Evolutionary conservation across 2,329 filamentous ascomycete genomes (phyloP).

Genomic region (Scedosporium boydii): DNA sequence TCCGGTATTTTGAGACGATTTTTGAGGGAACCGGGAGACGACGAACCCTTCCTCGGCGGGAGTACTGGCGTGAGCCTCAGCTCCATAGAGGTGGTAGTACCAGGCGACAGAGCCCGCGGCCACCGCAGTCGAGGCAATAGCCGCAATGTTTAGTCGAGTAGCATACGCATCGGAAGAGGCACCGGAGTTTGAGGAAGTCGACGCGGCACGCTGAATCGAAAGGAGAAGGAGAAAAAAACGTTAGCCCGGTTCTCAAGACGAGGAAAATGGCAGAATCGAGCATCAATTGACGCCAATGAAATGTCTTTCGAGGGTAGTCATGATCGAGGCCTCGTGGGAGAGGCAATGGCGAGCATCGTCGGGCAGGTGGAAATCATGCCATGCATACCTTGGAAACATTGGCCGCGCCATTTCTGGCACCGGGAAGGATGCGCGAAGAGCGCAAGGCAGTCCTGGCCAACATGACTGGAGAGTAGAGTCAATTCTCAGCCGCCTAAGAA

Average conservation of each 20-base stretch:
- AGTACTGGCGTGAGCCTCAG: conserved; percentile 78
- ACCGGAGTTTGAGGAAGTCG: conserved; percentile 60
- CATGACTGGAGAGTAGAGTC: conserved; percentile 51
- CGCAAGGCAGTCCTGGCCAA: conserved; percentile 88
- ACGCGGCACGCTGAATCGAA: conserved; percentile 49
- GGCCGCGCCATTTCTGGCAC: conserved; percentile 63
- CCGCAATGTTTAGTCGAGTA: conserved; percentile 77
- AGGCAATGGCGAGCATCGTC: background rate
- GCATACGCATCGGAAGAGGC: conserved; percentile 60
- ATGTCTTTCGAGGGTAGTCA: background rate
- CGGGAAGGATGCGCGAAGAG: conserved; percentile 76
- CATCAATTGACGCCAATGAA: background rate
- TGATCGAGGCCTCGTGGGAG: conserved; percentile 6
- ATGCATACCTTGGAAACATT: conserved; percentile 60
- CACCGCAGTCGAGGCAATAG: conserved; percentile 74
- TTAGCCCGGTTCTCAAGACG: background rate
- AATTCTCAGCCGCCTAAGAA: conserved; percentile 7
- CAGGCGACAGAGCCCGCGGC: conserved; percentile 86
- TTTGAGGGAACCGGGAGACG: background rate
- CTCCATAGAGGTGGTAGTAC: conserved; percentile 96
- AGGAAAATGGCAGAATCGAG: conserved; percentile 4
- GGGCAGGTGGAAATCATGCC: conserved; percentile 8
- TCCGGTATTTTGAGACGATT: background rate
- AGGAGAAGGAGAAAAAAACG: conserved; percentile 13
- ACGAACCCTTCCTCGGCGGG: conserved; percentile 98